Evolutionary conservation across 768 basidiomycete species (phyloP), one percentile per base, ranked within the genome.

Genomic region (Agrocybe praecox): DNA sequence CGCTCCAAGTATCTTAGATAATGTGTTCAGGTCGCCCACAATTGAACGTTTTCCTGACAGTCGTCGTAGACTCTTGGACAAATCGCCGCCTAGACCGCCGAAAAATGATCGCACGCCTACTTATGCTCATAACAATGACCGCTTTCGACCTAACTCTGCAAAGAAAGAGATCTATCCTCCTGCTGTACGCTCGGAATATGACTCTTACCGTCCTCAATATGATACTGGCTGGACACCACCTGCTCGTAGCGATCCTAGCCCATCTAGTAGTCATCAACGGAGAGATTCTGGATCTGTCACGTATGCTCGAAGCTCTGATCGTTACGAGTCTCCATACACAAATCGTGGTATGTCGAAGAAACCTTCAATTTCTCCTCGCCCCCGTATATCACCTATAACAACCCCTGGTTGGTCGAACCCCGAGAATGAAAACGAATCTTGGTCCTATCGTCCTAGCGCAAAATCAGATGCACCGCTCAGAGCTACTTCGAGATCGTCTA

Each of bases 401-500:
- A 57, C 62, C 44, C 59, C 61, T 1, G 57, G 49, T 40, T 62
- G 56, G 43, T 52, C 53, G 17, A 29, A 50, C 11, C 49, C 57
- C 24, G 56, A 57, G 23, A n/a, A 50, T 3, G 47, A 64, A 15
- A 43, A 53, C 44, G 56, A 55, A 7, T 40, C 60, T 51, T 66
- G 66, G 66, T 54, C 62, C 22, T 59, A 61, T 56, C 61, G 58
- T 61, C 46, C 59, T 29, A 42, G 55, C 50, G 44, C 53, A 21
- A 62, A 60, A 58, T 48, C 52, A 18, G 59, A 57, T 29, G 49
- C 48, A 21, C 56, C 59, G 32, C 46, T 61, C 22, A 60, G 80
- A 62, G 81, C 81, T 40, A 70, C 72, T 34, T 85, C 84, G 58
- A 80, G 80, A 47, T 86, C 85, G 14, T 84, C 83, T 44, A 80